Base-by-base conservation (phyloP, 1,284 basidiomycete genomes). In the Nidula niveotomentosa region DNA sequence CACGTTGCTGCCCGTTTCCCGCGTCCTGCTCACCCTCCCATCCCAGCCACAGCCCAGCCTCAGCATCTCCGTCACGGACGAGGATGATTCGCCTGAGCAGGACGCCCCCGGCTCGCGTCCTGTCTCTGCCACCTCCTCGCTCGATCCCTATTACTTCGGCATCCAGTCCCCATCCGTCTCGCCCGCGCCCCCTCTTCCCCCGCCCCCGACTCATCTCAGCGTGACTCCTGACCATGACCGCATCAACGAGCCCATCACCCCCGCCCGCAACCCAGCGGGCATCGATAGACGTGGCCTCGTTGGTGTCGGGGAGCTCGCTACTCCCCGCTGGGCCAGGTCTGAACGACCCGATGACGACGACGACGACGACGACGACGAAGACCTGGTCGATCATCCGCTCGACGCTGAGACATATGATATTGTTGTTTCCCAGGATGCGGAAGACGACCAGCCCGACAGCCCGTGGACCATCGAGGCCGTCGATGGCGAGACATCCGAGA, bases 271-370 rank as follows among this genome's bases (percentile, higher is more conserved):
- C 72, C 91, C 92, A 9, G 85, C 90, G 8, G 73, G 79, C 58
- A 94, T 96, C 60, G 96, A 99, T 75, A 82, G 96, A 53, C 83
- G 88, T 13, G 91, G 86, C 23, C 84, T 98, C 43, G 87, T 98
- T 53, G 96, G 96, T 17, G 91, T 98, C 8, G 96, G 96, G 39
- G 96, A 98, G 73, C 84, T 98, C n/a, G 80, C 94, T 6, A 98
- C 96, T n/a, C 96, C 96, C 39, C 84, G 95, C 59, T 99, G 95
- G 96, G 81, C 84, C 60, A 71, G 67, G 63, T 58, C 66, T 46
- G 76, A 76, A 50, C 71, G 72, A 49, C 72, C 74, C 58, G 75
- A 67, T 39, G 65, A 62, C 54, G 66, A 68, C 12, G 60, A n/a
- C n/a, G n/a, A n/a, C n/a, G n/a, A n/a, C n/a, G n/a, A n/a, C 58